These are phyloP conservation scores for Elongisporangium undulatum DNA, from an alignment of 352 stramenopile species.

Conservation along the genomic window DNA sequence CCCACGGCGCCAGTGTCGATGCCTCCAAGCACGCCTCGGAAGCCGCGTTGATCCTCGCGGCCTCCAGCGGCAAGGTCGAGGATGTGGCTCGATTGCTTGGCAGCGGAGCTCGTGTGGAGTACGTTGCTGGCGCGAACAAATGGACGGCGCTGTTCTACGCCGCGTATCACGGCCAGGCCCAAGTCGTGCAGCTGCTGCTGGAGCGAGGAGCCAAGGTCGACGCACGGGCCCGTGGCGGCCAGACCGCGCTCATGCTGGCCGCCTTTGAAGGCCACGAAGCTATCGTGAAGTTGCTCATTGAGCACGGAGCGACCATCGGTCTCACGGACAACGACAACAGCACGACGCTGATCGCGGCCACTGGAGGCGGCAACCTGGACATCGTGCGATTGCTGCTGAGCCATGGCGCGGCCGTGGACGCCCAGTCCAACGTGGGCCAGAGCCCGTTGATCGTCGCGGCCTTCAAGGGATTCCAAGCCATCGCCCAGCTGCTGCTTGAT, in stretches of 20 bases:
- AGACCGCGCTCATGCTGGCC: constrained; percentile 16
- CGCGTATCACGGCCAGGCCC: constrained; percentile 5
- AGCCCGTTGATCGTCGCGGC: constrained; percentile 17
- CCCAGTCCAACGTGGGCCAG: constrained; percentile 14
- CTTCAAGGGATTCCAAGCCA: constrained; percentile 5
- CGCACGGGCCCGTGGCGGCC: constrained; percentile 14
- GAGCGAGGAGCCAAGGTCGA: constrained; percentile 12
- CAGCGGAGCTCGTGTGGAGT: constrained; percentile 10
- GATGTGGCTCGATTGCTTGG: constrained; percentile 12
- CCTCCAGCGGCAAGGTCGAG: constrained; percentile 6
- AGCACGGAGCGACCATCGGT: constrained; percentile 7
- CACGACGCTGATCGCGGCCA: constrained; percentile 17
- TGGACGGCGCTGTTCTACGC: constrained; percentile 19
- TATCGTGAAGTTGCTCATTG: constrained; percentile 12
- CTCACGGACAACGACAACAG: constrained; percentile 3
- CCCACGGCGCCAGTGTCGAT: constrained; percentile 15
- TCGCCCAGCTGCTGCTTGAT: neutral
- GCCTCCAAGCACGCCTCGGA: constrained; percentile 10
- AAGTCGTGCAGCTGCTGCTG: constrained; percentile 15
- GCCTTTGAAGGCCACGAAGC: constrained; percentile 12
- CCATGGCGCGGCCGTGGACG: constrained; percentile 12
- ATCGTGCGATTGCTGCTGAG: constrained; percentile 15
- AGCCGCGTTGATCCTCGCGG: constrained; percentile 16
- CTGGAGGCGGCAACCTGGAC: constrained; percentile 6
- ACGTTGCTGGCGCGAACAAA: neutral